These are phyloP conservation scores for Picea sitchensis DNA, from an alignment of 75 land plant species.

Conservation along the genomic window DNA sequence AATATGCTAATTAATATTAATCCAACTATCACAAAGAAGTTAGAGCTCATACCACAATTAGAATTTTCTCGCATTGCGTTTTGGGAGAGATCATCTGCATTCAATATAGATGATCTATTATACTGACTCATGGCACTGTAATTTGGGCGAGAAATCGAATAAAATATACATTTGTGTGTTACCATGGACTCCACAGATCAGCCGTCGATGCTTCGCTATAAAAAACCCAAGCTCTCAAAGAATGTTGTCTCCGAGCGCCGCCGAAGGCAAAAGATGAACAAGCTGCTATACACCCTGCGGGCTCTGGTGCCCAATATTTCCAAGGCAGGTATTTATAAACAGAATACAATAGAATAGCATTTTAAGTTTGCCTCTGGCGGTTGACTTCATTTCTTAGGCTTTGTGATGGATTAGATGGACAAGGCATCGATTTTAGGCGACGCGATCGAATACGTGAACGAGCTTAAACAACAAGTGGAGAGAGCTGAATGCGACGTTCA, in stretches of 20 bases:
- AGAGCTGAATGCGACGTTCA: slow-evolving; percentile 5
- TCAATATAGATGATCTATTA: neutral
- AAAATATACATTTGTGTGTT: neutral
- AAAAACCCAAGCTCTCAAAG: neutral
- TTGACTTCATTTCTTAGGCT: neutral
- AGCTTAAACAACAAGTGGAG: slow-evolving; percentile 58
- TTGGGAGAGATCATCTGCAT: neutral
- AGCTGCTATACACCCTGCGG: slow-evolving; percentile 76
- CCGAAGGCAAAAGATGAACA: slow-evolving; percentile 82
- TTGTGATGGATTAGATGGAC: slow-evolving; percentile 59
- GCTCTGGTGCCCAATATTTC: slow-evolving; percentile 85
- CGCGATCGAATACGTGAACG: slow-evolving; percentile 63
- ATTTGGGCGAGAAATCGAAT: neutral
- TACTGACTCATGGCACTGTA: neutral
- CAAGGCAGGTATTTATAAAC: slow-evolving; percentile 39
- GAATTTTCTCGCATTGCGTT: neutral
- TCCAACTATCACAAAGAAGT: neutral
- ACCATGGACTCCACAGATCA: neutral
- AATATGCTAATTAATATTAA: neutral
- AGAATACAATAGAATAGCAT: too few relatives aligned
- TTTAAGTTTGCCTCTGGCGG: neutral
- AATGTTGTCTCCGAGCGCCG: slow-evolving; percentile 62
- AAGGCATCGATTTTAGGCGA: slow-evolving; percentile 87
- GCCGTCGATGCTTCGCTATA: neutral
- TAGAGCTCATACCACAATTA: neutral